phyloP scores from a whole-genome alignment of 2,329 filamentous ascomycete species.

The Fusarium gaditjirri region DNA sequence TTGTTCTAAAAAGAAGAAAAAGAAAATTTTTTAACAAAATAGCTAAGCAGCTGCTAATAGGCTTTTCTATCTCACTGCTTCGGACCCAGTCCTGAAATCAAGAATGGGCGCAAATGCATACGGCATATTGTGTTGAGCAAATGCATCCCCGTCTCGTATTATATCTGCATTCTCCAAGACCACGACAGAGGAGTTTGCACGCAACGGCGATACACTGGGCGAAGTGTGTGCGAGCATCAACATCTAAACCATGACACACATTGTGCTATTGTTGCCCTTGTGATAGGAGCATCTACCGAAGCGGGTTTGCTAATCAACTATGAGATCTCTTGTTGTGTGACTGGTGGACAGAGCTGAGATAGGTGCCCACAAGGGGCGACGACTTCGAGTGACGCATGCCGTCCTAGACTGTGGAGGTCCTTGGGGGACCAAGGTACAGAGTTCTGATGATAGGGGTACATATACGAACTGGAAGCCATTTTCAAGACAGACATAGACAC shows the following conservation, averaged over 20 bases:
- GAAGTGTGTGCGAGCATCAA: not conserved
- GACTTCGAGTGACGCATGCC: not conserved
- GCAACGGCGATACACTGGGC: not conserved
- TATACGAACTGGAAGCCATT: not conserved
- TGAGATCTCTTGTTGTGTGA: slow-evolving; percentile 18
- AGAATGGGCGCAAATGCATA: not conserved
- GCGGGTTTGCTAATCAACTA: slow-evolving; percentile 4
- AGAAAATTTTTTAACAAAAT: not conserved
- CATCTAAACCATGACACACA: slow-evolving; percentile 9
- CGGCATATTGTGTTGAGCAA: not conserved
- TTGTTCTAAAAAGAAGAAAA: not conserved
- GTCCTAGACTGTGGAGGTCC: not conserved
- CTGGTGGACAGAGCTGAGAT: not conserved
- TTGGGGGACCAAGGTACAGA: not conserved
- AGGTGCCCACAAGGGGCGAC: not conserved
- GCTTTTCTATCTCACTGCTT: slow-evolving; percentile 9
- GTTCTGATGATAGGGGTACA: slow-evolving; percentile 12
- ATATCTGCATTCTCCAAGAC: slow-evolving; percentile 22
- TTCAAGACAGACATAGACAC: not conserved
- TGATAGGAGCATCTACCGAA: slow-evolving; percentile 32
- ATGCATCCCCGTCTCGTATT: slow-evolving; percentile 6
- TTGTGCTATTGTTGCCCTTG: not conserved
- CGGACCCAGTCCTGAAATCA: not conserved
- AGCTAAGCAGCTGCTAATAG: not conserved
- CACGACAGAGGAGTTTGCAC: slow-evolving; percentile 2